Conservation (phyloP, 2,329 filamentous ascomycete genomes). For the Arthrobotrys entomopaga region DNA sequence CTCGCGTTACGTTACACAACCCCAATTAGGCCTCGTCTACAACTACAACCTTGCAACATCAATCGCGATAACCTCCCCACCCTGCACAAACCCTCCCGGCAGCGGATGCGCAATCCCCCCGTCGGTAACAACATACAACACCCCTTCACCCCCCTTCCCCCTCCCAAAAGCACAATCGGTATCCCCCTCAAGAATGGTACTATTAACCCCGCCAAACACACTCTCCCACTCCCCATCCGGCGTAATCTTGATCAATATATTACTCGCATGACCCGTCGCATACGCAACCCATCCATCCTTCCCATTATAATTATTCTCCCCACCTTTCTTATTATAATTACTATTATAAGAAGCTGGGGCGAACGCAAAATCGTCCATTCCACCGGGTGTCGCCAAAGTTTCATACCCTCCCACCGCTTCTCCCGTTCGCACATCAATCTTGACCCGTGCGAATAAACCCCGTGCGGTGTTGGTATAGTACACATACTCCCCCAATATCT, state of each 20-base stretch:
- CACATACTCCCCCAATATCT: constrained; percentile 8
- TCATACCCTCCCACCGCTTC: constrained; percentile 16
- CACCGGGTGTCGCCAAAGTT: constrained; percentile 5
- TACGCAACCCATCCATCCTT: constrained; percentile 53
- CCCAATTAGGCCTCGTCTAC: too few relatives aligned
- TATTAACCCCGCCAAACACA: constrained; percentile 43
- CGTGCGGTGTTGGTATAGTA: constrained; percentile 25
- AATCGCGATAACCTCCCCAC: constrained; percentile 55
- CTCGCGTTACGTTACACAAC: too few relatives aligned
- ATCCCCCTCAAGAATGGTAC: constrained; percentile 49
- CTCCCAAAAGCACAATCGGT: constrained; percentile 56
- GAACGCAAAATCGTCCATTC: constrained; percentile 25
- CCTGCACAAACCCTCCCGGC: constrained; percentile 51
- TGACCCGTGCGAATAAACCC: constrained; percentile 7
- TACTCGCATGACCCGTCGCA: constrained; percentile 44
- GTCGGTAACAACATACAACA: constrained; percentile 56
- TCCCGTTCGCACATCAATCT: constrained; percentile 2
- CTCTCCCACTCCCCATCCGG: constrained; percentile 14
- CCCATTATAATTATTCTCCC: neutral
- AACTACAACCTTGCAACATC: constrained; percentile 37
- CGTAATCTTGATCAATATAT: constrained; percentile 43
- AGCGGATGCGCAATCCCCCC: constrained; percentile 53
- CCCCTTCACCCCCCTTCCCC: constrained; percentile 31
- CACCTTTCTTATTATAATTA: too few relatives aligned
- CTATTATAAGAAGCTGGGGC: too few relatives aligned